phyloP scores from a whole-genome alignment of 805 yeast species.

The Spathaspora sp. region DNA sequence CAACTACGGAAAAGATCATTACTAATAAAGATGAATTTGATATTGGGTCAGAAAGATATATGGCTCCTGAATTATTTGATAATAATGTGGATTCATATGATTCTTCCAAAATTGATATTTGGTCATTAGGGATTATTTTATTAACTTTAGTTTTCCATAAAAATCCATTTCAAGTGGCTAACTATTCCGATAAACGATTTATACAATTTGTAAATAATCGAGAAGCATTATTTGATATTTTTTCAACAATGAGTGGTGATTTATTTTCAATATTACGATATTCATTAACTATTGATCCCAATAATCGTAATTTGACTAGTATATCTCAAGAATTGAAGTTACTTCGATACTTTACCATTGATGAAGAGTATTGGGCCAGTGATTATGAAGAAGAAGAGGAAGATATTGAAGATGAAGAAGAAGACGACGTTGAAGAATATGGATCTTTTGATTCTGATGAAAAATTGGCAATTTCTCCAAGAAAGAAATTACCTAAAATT shows the following conservation, averaged over 20 bases:
- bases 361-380: constrained; percentile 53
- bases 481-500: constrained; percentile 3
- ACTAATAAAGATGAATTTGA: constrained; percentile 61
- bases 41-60: constrained; percentile 85
- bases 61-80: constrained; percentile 93
- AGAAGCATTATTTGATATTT: constrained; percentile 87
- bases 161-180: constrained; percentile 81
- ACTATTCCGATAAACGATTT: constrained; percentile 76
- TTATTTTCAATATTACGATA: constrained; percentile 79
- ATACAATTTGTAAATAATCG: constrained; percentile 82
- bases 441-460: constrained; percentile 5
- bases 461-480: constrained; percentile 12
- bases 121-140: constrained; percentile 86
- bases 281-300: constrained; percentile 80
- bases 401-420: constrained; percentile 20
- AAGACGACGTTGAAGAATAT: constrained; percentile 12
- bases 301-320: constrained; percentile 63
- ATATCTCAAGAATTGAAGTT: constrained; percentile 59
- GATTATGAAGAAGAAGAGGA: constrained; percentile 49
- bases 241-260: constrained; percentile 84
- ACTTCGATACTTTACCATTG: constrained; percentile 73
- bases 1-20: constrained; percentile 50
- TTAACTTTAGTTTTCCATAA: constrained; percentile 84
- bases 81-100: constrained; percentile 56
- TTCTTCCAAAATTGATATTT: constrained; percentile 78